phyloP scores from a whole-genome alignment of 2,329 filamentous ascomycete genomes.

The Trichoderma brevicompactum region DNA sequence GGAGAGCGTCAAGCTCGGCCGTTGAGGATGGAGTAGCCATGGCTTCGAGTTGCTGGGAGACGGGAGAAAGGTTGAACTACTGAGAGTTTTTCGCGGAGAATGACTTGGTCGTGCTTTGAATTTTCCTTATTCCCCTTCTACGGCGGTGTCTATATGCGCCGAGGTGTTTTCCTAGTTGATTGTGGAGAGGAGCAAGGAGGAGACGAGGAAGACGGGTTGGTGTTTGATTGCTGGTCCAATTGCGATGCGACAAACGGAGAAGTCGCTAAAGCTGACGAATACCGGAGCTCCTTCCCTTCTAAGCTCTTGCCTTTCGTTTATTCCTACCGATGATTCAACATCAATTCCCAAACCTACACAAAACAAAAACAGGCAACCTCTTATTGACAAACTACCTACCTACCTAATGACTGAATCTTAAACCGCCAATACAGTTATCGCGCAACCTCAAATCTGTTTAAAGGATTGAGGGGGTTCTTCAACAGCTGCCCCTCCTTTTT shows the following conservation, averaged over 20 bases:
- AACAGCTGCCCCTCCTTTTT: slow-evolving; percentile 14
- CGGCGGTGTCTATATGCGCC: neutral
- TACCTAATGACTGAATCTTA: neutral
- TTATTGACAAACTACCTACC: neutral
- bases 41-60: neutral
- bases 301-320: neutral
- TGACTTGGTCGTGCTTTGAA: neutral
- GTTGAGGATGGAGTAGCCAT: slow-evolving; percentile 33
- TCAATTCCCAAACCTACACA: neutral
- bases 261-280: slow-evolving; percentile 1
- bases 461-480: neutral
- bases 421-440: neutral
- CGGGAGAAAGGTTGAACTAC: too few relatives aligned
- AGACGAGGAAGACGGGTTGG: neutral
- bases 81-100: neutral
- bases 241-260: slow-evolving; percentile 15
- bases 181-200: neutral
- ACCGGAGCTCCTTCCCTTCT: neutral
- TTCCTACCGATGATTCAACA: neutral
- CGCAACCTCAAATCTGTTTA: neutral
- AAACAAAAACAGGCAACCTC: too few relatives aligned
- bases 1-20: slow-evolving; percentile 43
- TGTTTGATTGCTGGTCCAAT: neutral
- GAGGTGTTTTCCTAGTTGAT: neutral
- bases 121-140: neutral